Conservation (phyloP, 192 early-diverging fungal species). For the Umbelopsis isabellina region DNA sequence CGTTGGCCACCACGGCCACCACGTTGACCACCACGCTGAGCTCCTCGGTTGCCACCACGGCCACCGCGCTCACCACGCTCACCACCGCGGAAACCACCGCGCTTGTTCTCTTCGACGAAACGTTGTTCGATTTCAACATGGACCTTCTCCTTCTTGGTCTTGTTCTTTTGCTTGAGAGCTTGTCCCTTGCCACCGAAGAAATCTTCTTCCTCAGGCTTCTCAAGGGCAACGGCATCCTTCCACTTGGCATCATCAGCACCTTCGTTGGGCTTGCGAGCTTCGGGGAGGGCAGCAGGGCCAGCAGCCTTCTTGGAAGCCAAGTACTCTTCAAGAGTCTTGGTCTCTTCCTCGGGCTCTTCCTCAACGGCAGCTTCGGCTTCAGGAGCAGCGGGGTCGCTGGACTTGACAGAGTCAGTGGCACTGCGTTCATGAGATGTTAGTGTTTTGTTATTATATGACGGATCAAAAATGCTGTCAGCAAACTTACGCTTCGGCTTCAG, state of each 20-base stretch:
- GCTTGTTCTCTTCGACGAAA: conserved; percentile 57
- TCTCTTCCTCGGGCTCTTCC: conserved; percentile 77
- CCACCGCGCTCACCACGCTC: conserved; percentile 45
- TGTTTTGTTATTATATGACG: too few species aligned
- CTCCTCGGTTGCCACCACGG: conserved; percentile 46
- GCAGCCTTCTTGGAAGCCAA: conserved; percentile 71
- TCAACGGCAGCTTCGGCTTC: conserved; percentile 46
- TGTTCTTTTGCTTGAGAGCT: conserved; percentile 53
- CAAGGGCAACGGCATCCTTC: conserved; percentile 75
- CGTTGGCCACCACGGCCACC: conserved; percentile 48
- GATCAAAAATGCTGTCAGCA: too few species aligned
- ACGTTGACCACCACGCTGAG: conserved; percentile 42
- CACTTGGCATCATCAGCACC: conserved; percentile 82
- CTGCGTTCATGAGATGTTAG: background rate
- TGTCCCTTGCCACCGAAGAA: conserved; percentile 67
- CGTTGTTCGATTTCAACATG: conserved; percentile 77
- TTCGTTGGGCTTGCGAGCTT: conserved; percentile 85
- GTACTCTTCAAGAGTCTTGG: conserved; percentile 91
- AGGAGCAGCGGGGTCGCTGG: conserved; percentile 39
- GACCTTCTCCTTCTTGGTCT: conserved; percentile 74
- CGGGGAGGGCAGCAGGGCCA: conserved; percentile 58
- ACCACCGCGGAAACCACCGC: conserved; percentile 59
- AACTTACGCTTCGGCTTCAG: conserved; percentile 59
- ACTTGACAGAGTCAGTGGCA: conserved; percentile 26
- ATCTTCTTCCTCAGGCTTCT: conserved; percentile 74